phyloP scores from a whole-genome alignment of 129 eudicot species.

The Artemisia tridentata region DNA sequence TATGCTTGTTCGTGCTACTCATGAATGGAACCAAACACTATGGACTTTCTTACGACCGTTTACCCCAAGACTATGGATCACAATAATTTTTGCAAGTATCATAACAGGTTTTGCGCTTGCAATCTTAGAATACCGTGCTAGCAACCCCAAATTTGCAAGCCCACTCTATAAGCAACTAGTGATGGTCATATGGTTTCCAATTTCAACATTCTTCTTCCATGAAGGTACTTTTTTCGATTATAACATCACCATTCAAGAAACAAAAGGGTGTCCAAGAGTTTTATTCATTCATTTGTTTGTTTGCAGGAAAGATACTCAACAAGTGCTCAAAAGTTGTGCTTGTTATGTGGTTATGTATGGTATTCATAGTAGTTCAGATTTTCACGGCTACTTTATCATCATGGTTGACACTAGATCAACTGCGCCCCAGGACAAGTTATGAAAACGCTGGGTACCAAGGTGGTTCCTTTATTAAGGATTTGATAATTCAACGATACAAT shows the following conservation, averaged over 20 bases:
- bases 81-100: slow-evolving; percentile 13
- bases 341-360: slow-evolving; percentile 26
- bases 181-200: slow-evolving; percentile 31
- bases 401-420: slow-evolving; percentile 30
- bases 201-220: slow-evolving; percentile 24
- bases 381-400: slow-evolving; percentile 30
- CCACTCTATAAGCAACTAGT: slow-evolving; percentile 16
- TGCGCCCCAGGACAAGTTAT: slow-evolving; percentile 15
- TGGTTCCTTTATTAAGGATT: slow-evolving; percentile 13
- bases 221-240: slow-evolving; percentile 18
- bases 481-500: slow-evolving; percentile 7
- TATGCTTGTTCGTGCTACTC: slow-evolving; percentile 17
- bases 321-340: slow-evolving; percentile 24
- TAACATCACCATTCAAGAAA: neutral
- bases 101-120: slow-evolving; percentile 11
- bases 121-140: slow-evolving; percentile 15
- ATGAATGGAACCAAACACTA: slow-evolving; percentile 21
- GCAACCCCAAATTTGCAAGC: slow-evolving; percentile 16
- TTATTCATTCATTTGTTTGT: neutral
- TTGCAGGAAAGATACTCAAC: slow-evolving; percentile 30
- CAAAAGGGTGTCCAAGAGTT: neutral
- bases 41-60: slow-evolving; percentile 26
- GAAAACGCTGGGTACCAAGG: slow-evolving; percentile 18
- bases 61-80: slow-evolving; percentile 20
- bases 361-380: slow-evolving; percentile 25